Evolutionary conservation across 2,329 filamentous ascomycete species (phyloP).

Genomic region (Fusarium penzigii): DNA sequence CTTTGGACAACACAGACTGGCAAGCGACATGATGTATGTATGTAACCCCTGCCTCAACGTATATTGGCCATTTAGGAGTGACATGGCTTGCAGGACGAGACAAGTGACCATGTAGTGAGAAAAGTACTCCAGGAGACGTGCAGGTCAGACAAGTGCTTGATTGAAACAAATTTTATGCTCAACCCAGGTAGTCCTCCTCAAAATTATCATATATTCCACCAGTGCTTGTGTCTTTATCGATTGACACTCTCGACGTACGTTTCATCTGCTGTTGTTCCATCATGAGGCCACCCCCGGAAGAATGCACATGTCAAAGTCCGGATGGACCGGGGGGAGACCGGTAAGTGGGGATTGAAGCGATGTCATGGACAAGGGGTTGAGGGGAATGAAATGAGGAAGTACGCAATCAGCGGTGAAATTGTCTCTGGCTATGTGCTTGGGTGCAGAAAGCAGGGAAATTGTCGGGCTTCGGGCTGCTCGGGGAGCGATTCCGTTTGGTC

Average conservation of each 20-base stretch:
- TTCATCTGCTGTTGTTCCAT: conserved; percentile 11
- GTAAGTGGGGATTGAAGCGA: neutral
- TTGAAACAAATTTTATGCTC: conserved; percentile 1
- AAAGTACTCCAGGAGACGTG: neutral
- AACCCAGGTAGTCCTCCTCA: neutral
- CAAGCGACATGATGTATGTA: neutral
- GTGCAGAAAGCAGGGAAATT: neutral
- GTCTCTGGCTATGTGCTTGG: neutral
- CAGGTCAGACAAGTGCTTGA: neutral
- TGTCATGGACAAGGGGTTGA: neutral
- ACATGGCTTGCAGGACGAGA: conserved; percentile 5
- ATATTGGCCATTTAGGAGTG: conserved; percentile 2
- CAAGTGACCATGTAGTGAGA: neutral
- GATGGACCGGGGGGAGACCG: neutral
- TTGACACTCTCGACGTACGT: conserved; percentile 4
- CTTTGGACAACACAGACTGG: conserved; percentile 17
- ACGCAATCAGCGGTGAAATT: neutral
- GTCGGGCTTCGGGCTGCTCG: neutral
- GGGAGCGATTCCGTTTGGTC: neutral
- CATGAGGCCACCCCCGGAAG: conserved; percentile 11
- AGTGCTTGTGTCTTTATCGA: conserved; percentile 10
- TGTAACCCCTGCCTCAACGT: conserved; percentile 5
- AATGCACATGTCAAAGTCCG: neutral
- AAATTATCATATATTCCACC: conserved; percentile 4
- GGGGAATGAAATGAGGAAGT: no score